phyloP scores from a whole-genome alignment of 176 grass and related monocot species.

The Musa beccarii region DNA sequence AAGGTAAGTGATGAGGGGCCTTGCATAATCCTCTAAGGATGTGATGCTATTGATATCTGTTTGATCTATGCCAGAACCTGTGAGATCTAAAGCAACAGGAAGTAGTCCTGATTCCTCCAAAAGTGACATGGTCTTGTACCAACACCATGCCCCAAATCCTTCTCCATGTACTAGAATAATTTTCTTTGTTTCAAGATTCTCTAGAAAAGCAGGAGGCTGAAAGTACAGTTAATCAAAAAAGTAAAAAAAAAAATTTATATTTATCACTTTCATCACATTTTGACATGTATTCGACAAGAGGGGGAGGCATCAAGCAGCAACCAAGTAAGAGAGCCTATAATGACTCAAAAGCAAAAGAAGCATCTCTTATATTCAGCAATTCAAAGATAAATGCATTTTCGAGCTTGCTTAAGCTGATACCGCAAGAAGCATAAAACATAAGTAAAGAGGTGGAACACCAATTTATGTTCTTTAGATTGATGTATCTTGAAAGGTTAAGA shows the following conservation, averaged over 20 bases:
- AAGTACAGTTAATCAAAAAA: constrained; percentile 16
- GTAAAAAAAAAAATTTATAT: neutral
- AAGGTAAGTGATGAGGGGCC: constrained; percentile 73
- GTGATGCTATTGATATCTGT: constrained; percentile 72
- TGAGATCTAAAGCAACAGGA: constrained; percentile 70
- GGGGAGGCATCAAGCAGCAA: neutral
- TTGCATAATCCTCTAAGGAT: constrained; percentile 77
- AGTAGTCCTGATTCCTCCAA: constrained; percentile 83
- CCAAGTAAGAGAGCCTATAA: no score
- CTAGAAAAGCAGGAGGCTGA: constrained; percentile 44
- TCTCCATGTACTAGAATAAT: constrained; percentile 90
- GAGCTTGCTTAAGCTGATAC: no score
- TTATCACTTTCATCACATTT: no score
- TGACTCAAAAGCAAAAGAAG: no score
- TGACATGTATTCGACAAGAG: no score
- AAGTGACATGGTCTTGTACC: constrained; percentile 93
- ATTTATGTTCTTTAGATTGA: no score
- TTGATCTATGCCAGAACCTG: constrained; percentile 75
- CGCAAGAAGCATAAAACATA: no score
- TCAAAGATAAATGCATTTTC: no score
- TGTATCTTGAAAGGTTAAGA: no score
- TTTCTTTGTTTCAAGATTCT: constrained; percentile 96
- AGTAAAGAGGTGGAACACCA: no score
- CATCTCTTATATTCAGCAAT: no score
- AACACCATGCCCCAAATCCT: constrained; percentile 99